phyloP scores from a whole-genome alignment of 192 early-diverging fungal species.

The Oehlia diaphana region DNA sequence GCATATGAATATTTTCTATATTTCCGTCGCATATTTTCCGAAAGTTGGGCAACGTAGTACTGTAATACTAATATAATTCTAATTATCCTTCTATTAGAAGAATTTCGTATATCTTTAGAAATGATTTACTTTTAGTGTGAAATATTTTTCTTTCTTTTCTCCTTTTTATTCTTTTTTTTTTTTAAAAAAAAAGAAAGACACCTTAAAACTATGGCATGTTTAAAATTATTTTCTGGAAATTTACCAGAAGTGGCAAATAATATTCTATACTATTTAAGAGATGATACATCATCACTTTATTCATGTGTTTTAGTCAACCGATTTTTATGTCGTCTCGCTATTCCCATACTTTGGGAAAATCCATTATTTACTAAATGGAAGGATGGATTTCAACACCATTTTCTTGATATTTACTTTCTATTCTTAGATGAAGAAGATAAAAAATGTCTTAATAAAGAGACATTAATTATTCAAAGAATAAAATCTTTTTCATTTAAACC shows the following conservation, averaged over 20 bases:
- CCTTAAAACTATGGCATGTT: not conserved
- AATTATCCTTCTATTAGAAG: no score
- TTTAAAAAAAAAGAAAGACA: no score
- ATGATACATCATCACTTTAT: not conserved
- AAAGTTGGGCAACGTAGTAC: no score
- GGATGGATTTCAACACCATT: not conserved
- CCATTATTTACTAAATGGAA: not conserved
- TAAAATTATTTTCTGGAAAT: conserved; percentile 2
- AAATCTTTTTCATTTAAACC: not conserved
- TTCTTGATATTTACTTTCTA: not conserved
- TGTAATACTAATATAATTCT: no score
- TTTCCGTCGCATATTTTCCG: no score
- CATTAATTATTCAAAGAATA: not conserved
- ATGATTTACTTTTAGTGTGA: no score
- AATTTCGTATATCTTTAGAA: no score
- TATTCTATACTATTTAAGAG: not conserved
- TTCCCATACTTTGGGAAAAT: conserved; percentile 6
- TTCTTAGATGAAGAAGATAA: not conserved
- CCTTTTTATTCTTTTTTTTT: not conserved
- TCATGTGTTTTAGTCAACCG: not conserved
- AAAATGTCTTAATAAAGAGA: not conserved
- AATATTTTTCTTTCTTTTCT: no score
- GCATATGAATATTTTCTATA: no score
- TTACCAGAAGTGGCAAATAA: not conserved
- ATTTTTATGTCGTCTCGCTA: not conserved